phyloP scores from a whole-genome alignment of 441 rosid species.

The Jatropha multifida region DNA sequence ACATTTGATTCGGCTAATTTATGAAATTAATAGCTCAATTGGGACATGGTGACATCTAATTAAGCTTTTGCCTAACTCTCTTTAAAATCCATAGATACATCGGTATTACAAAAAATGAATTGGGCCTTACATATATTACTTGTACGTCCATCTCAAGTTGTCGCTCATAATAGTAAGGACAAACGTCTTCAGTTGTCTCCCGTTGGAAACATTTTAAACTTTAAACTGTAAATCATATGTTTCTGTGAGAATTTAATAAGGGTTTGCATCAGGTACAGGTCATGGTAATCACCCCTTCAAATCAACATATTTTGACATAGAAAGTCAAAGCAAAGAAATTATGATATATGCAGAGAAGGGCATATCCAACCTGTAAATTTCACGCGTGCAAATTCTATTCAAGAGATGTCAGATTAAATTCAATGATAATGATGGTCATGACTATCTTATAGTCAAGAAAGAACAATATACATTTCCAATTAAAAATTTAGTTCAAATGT shows the following conservation, averaged over 20 bases:
- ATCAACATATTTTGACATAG: neutral
- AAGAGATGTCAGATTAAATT: neutral
- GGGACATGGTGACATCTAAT: no score
- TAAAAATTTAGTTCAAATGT: neutral
- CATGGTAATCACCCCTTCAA: conserved; percentile 8
- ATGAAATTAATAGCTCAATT: no score
- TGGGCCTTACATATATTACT: no score
- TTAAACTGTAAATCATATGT: neutral
- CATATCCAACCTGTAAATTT: neutral
- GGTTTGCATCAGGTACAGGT: conserved; percentile 13
- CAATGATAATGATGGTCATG: neutral
- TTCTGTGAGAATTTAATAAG: neutral
- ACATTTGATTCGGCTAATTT: no score
- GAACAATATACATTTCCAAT: neutral
- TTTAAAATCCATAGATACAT: no score
- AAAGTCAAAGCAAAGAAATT: conserved; percentile 11
- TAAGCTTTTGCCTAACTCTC: no score
- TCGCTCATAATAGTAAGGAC: no score
- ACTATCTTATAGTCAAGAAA: neutral
- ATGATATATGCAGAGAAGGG: neutral
- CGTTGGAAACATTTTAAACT: no score
- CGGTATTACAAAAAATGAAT: no score
- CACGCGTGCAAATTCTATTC: conserved; percentile 3
- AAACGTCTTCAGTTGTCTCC: no score
- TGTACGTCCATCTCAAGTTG: no score